Evolutionary conservation across 2,329 filamentous ascomycete genomes (phyloP).

Genomic region (Phaeoacremonium minimum): DNA sequence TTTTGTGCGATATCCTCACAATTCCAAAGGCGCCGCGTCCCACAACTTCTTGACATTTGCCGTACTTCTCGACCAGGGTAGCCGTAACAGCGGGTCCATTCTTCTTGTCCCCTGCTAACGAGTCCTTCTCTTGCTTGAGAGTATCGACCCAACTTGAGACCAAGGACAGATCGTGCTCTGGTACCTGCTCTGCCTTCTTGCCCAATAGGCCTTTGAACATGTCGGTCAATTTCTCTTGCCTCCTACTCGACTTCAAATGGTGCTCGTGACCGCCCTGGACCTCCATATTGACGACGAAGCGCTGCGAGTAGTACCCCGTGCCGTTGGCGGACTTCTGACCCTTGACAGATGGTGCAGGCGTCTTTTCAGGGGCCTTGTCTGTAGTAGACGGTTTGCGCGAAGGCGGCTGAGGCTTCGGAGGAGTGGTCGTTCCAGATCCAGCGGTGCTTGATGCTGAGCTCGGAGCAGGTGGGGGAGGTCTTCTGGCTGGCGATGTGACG

Average conservation of each 20-base stretch:
- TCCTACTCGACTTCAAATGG: conserved; percentile 80
- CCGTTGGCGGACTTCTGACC: conserved; percentile 25
- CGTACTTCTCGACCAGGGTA: conserved; percentile 91
- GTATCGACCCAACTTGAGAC: conserved; percentile 97
- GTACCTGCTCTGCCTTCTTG: conserved; percentile 70
- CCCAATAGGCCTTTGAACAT: conserved; percentile 86
- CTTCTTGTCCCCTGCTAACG: conserved; percentile 70
- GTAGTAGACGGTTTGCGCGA: conserved; percentile 38
- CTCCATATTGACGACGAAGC: conserved; percentile 47
- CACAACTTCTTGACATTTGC: conserved; percentile 96
- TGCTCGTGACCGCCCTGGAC: conserved; percentile 75
- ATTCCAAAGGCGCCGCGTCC: conserved; percentile 96
- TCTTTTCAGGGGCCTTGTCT: conserved; percentile 29
- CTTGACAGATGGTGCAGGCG: conserved; percentile 27
- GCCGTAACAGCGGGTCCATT: conserved; percentile 68
- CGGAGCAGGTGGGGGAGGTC: conserved; percentile 5
- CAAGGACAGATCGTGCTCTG: conserved; percentile 81
- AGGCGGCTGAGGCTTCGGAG: conserved; percentile 29
- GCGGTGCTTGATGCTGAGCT: conserved; percentile 3
- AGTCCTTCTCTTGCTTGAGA: conserved; percentile 81
- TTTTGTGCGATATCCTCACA: conserved; percentile 95
- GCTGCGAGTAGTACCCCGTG: conserved; percentile 27
- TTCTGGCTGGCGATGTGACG: conserved; percentile 7
- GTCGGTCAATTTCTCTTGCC: conserved; percentile 91
- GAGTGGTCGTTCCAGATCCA: conserved; percentile 25